A percentile compares a stretch with the other conserved stretches of the same genome.
phyloP scores from a whole-genome alignment of 2,329 filamentous ascomycete species.

The Sphaerulina populicola region DNA sequence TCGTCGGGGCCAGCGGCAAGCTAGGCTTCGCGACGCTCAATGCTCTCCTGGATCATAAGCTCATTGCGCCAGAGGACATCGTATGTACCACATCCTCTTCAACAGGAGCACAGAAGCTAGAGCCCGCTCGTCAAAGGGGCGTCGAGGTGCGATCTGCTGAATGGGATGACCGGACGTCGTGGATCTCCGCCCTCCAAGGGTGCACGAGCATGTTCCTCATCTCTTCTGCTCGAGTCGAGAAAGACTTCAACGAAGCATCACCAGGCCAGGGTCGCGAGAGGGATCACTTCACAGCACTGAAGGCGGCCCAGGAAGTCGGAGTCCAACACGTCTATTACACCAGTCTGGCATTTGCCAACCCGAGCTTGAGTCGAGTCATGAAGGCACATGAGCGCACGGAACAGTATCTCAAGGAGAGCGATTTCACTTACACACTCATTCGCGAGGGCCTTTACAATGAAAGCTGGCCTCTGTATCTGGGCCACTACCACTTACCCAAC shows the following conservation, averaged over 20 bases:
- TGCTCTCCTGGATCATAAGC: slow-evolving; percentile 37
- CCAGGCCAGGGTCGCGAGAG: slow-evolving; percentile 38
- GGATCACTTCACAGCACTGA: slow-evolving; percentile 39
- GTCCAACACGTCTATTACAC: slow-evolving; percentile 43
- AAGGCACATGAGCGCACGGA: slow-evolving; percentile 42
- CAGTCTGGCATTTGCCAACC: slow-evolving; percentile 37
- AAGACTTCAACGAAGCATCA: slow-evolving; percentile 39
- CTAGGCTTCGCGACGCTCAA: slow-evolving; percentile 39
- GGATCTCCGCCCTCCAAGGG: slow-evolving; percentile 31
- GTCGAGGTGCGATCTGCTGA: slow-evolving; percentile 34
- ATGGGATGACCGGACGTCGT: slow-evolving; percentile 35
- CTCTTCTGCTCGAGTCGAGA: slow-evolving; percentile 37
- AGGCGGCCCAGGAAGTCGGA: slow-evolving; percentile 35
- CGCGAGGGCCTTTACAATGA: slow-evolving; percentile 41
- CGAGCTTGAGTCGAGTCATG: slow-evolving; percentile 40
- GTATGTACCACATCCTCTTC: slow-evolving; percentile 33
- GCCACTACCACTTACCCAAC: slow-evolving; percentile 34
- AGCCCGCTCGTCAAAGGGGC: slow-evolving; percentile 16
- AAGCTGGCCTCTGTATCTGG: slow-evolving; percentile 43
- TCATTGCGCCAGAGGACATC: slow-evolving; percentile 34
- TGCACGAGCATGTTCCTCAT: slow-evolving; percentile 40
- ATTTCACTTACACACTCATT: slow-evolving; percentile 33
- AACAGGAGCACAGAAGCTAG: slow-evolving; percentile 26
- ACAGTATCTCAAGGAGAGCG: slow-evolving; percentile 30
- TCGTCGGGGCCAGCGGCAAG: slow-evolving; percentile 41